These are phyloP conservation scores for Suhomyces bribrorum DNA, from an alignment of 1,139 yeast genomes.

Conservation along the genomic window DNA sequence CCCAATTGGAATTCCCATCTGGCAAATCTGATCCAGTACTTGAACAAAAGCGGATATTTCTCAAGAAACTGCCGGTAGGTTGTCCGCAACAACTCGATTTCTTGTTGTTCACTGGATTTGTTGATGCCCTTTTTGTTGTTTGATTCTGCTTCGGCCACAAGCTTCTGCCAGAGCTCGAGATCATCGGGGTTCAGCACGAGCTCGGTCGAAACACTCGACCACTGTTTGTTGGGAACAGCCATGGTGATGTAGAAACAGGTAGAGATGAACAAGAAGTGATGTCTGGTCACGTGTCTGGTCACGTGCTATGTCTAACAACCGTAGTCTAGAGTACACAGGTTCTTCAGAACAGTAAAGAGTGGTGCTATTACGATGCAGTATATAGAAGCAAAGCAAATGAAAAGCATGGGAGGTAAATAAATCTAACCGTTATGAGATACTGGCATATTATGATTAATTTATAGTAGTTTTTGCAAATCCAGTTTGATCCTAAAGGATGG, in stretches of 20 bases:
- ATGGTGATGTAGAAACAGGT: constrained; percentile 1
- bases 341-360: no score
- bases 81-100: constrained; percentile 44
- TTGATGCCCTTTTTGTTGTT: constrained; percentile 38
- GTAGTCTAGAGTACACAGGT: background rate
- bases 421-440: no score
- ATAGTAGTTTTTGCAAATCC: no score
- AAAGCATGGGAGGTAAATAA: no score
- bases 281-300: background rate
- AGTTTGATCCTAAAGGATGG: no score
- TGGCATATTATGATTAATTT: no score
- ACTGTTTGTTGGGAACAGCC: constrained; percentile 15
- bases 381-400: no score
- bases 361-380: no score
- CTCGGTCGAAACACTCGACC: constrained; percentile 28
- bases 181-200: constrained; percentile 47
- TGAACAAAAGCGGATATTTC: constrained; percentile 69
- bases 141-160: constrained; percentile 38
- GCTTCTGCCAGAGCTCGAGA: constrained; percentile 50
- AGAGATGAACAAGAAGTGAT: background rate
- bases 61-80: constrained; percentile 59
- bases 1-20: constrained; percentile 64
- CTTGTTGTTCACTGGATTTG: constrained; percentile 44
- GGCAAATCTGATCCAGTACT: constrained; percentile 82
- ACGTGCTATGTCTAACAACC: constrained; percentile 3